Evolutionary conservation across 1,284 basidiomycete species (phyloP), one percentile per base, ranked within the genome.

Genomic region (Irpex sp.): DNA sequence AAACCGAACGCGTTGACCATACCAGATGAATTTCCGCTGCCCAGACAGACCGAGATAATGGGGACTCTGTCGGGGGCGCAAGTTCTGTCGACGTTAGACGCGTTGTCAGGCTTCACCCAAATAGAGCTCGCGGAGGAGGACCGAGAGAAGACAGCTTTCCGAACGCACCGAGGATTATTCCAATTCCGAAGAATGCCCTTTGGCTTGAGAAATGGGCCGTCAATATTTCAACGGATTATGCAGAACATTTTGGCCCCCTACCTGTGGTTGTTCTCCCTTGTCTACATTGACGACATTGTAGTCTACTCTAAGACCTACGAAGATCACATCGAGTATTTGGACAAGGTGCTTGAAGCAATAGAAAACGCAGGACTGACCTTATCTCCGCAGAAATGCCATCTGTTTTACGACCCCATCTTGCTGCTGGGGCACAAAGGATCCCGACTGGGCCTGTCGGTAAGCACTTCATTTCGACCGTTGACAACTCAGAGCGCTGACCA

Each of bases 111-210:
- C 7, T 81, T 81, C 61, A 78, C 74, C 7, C 79, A 82, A 60
- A 58, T 80, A 0, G 68, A 68, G 11, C 72, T 81, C 19, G 64
- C 58, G 1, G 59, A 67, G 0, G 67, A 74, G 3, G 75, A 74
- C 31, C 66, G 64, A n/a, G 71, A 76, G 57, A 78, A 77, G 62
- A 75, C 77, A 0, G 78, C 78, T 0, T 81, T 77, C 73, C 62
- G 75, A 19, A 75, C 75, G 0, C 79, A 80, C 65, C 63, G 67
- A 51, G 80, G 79, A 3, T 67, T 81, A 1, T 78, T 67, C 50
- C 78, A 81, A 64, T 81, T 80, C 66, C 67, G 66, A 43, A 53
- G 75, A 15, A 78, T 82, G 75, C 79, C 78, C 0, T 81, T 82
- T 63, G 79, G 79, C 4, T 68, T 76, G 1, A 66, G 72, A 1